Evolutionary conservation across 2,329 filamentous ascomycete species (phyloP).

Genomic region (Cladosporium sp.): DNA sequence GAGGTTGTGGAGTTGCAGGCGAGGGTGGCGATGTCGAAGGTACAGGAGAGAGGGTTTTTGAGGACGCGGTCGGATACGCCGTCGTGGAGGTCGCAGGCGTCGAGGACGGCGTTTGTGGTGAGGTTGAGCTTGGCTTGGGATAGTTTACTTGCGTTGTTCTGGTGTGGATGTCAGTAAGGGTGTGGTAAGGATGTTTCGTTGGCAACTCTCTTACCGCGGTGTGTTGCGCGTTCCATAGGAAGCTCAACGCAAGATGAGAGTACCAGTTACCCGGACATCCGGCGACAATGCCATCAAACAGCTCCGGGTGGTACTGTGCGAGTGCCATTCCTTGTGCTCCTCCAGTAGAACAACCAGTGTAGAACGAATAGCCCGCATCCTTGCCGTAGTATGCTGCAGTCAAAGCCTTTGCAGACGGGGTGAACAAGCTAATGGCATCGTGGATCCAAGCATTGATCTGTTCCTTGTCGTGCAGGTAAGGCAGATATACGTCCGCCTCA

Average conservation of each 20-base stretch:
- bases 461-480: slow-evolving; percentile 33
- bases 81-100: slow-evolving; percentile 44
- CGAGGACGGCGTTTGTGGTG: slow-evolving; percentile 39
- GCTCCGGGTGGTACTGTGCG: slow-evolving; percentile 44
- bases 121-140: slow-evolving; percentile 38
- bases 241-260: slow-evolving; percentile 35
- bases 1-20: slow-evolving; percentile 31
- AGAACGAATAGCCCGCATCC: slow-evolving; percentile 41
- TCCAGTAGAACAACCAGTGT: slow-evolving; percentile 46
- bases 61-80: slow-evolving; percentile 44
- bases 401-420: slow-evolving; percentile 36
- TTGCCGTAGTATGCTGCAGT: slow-evolving; percentile 39
- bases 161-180: slow-evolving; percentile 26
- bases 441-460: slow-evolving; percentile 42
- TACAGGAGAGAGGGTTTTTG: slow-evolving; percentile 43
- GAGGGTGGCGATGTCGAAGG: slow-evolving; percentile 40
- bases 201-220: slow-evolving; percentile 24
- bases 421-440: slow-evolving; percentile 41
- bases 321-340: slow-evolving; percentile 45
- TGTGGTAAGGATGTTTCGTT: slow-evolving; percentile 31
- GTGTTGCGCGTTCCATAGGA: slow-evolving; percentile 36
- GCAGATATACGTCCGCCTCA: slow-evolving; percentile 31
- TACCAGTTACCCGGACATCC: slow-evolving; percentile 46
- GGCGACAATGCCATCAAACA: slow-evolving; percentile 49
- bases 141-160: slow-evolving; percentile 29